Percentiles rank a stretch among this genome's conserved stretches.
Evolutionary conservation across 257 asterid genomes (phyloP).

Genomic region (Asclepias syriaca): DNA sequence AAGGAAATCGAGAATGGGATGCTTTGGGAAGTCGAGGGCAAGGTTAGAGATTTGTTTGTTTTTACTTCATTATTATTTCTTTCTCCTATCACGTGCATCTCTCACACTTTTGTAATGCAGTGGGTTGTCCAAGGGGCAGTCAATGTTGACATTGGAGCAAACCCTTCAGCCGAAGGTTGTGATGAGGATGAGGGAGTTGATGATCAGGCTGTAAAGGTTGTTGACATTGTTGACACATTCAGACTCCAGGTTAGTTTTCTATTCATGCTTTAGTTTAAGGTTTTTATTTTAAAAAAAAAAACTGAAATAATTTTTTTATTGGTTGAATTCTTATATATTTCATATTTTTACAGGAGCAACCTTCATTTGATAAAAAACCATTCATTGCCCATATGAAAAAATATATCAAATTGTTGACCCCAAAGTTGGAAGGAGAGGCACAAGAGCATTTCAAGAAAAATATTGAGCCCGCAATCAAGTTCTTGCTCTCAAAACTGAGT

Average conservation of each 20-base stretch:
- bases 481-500: constrained; percentile 49
- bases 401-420: constrained; percentile 59
- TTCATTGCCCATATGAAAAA: constrained; percentile 58
- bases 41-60: constrained; percentile 35
- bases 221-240: constrained; percentile 90
- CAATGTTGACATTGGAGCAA: constrained; percentile 89
- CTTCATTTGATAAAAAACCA: constrained; percentile 74
- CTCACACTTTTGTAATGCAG: constrained; percentile 20
- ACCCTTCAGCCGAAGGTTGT: constrained; percentile 86
- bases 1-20: constrained; percentile 60
- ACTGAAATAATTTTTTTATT: neutral
- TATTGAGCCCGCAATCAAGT: constrained; percentile 78
- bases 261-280: neutral
- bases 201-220: constrained; percentile 59
- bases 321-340: neutral
- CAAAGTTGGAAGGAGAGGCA: constrained; percentile 58
- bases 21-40: constrained; percentile 90
- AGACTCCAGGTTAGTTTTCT: constrained; percentile 66
- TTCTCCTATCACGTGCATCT: too few relatives aligned
- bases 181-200: constrained; percentile 80
- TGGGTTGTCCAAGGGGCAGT: constrained; percentile 69
- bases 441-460: constrained; percentile 58
- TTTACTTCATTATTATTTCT: neutral
- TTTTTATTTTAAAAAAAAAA: neutral
- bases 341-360: constrained; percentile 63